Base-by-base conservation (phyloP, 2,329 filamentous ascomycete species). In the Lachnellula hyalina region DNA sequence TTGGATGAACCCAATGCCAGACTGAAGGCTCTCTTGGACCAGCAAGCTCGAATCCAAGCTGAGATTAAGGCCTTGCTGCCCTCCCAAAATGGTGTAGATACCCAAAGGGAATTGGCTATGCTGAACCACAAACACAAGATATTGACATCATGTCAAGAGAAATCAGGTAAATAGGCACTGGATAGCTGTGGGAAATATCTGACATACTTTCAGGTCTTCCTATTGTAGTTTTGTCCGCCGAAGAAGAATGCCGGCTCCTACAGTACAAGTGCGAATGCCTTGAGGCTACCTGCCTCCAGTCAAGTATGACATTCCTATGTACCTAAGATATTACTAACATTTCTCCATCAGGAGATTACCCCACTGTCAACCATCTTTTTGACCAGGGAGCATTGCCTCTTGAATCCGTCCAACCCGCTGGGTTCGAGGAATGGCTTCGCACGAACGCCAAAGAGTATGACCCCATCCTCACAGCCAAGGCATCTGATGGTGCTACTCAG, bases 121-220 rank as follows among this genome's bases (percentile, higher is more conserved):
- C 19, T 49, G 8, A 49, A 40, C 21, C 47, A 49, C 34, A 49
- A 49, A 25, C 47, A 49, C 34, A 49, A 49, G 17, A 49, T 49
- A 3, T 49, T 49, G 47, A 49, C 36, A 25, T 21, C 28, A 3
- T 49, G 47, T 25, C 47, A 49, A n/a, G 34, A 28, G 28, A 34
- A 40, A 25, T 34, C 12, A 19, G 35, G 47, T 49, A 11, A 28
- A 9, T 28, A 28, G 9, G 7, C 8, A 28, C 7, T 28, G 28
- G 28, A 9, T 28, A 7, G 28, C 28, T 0, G 1, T 28, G 28
- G 2, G 28, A n/a, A 19, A 44, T 11, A 12, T 44, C 40, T 21
- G n/a, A 44, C 17, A 44, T 44, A 4, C n/a, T 34, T 32, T 25
- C 19, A 49, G 47, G 47, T 14, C 19, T 49, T 11, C 32, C 28